Conservation (phyloP, 768 basidiomycete species). For the Collybiopsis luxurians region DNA sequence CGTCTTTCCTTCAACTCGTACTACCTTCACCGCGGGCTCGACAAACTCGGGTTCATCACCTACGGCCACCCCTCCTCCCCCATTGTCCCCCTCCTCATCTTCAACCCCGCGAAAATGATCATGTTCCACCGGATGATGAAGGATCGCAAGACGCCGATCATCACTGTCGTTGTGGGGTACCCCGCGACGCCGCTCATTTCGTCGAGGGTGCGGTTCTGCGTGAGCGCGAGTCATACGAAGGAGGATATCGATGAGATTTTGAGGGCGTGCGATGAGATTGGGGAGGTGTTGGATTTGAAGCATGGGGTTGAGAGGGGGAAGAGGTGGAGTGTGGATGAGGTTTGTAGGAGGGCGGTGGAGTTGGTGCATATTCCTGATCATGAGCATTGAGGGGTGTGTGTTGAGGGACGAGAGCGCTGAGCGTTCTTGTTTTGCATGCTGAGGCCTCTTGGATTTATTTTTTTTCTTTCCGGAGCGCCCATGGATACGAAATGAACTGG, state of each 20-base stretch:
- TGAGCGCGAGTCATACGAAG: slow-evolving; percentile 95
- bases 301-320: slow-evolving; percentile 65
- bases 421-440: too few species aligned
- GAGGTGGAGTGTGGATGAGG: slow-evolving; percentile 82
- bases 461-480: too few species aligned
- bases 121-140: slow-evolving; percentile 86
- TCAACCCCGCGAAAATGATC: slow-evolving; percentile 91
- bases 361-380: slow-evolving; percentile 45
- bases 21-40: slow-evolving; percentile 83
- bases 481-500: too few species aligned
- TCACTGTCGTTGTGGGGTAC: slow-evolving; percentile 86
- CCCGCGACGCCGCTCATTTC: slow-evolving; percentile 89
- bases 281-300: slow-evolving; percentile 87
- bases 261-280: slow-evolving; percentile 88
- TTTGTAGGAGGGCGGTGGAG: slow-evolving; percentile 77
- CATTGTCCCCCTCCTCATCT: slow-evolving; percentile 89
- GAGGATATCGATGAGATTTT: slow-evolving; percentile 89
- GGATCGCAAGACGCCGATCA: too few species aligned
- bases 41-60: slow-evolving; percentile 94
- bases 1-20: slow-evolving; percentile 96
- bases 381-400: too few species aligned
- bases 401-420: too few species aligned
- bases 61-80: slow-evolving; percentile 91
- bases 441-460: too few species aligned
- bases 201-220: slow-evolving; percentile 88